These are phyloP conservation scores for Aureobasidium lini DNA, from an alignment of 2,329 filamentous ascomycete species.

Conservation along the genomic window DNA sequence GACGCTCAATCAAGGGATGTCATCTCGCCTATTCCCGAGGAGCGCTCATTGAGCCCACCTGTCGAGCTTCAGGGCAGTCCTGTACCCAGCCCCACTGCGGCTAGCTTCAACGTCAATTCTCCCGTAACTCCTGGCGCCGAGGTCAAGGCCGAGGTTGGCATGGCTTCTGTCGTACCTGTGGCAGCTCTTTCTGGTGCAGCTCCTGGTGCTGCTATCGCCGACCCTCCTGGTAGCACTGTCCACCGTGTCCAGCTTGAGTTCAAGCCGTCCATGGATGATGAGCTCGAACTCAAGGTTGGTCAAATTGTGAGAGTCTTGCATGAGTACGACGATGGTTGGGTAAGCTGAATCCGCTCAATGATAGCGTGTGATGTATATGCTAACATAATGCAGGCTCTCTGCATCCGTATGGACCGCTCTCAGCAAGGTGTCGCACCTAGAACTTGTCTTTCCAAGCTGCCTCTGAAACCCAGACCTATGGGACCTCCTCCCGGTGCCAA, in stretches of 20 bases:
- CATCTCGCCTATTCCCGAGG: constrained; percentile 19
- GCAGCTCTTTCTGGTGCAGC: constrained; percentile 31
- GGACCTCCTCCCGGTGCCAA: constrained; percentile 43
- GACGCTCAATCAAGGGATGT: constrained; percentile 28
- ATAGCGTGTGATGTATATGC: constrained; percentile 1
- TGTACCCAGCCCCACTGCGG: constrained; percentile 10
- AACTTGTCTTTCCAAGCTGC: constrained; percentile 85
- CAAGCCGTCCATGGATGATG: constrained; percentile 84
- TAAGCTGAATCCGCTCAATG: constrained; percentile 42
- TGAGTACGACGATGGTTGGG: constrained; percentile 98
- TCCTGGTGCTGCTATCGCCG: constrained; percentile 31
- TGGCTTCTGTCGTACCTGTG: constrained; percentile 32
- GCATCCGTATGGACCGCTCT: constrained; percentile 81
- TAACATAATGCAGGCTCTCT: constrained; percentile 61
- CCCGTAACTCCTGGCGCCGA: constrained; percentile 19
- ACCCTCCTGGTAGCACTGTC: constrained; percentile 51
- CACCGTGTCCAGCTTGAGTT: constrained; percentile 95
- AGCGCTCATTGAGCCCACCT: constrained; percentile 9
- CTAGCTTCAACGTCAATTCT: constrained; percentile 17
- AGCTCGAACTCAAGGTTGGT: constrained; percentile 72
- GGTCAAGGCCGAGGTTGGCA: constrained; percentile 21
- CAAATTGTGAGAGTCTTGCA: constrained; percentile 83
- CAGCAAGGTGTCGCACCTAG: constrained; percentile 88
- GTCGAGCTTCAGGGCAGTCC: constrained; percentile 13
- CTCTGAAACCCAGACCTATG: constrained; percentile 72